Conservation (phyloP, 225 moss, liverwort and hornwort species). For the Bryum argenteum region DNA sequence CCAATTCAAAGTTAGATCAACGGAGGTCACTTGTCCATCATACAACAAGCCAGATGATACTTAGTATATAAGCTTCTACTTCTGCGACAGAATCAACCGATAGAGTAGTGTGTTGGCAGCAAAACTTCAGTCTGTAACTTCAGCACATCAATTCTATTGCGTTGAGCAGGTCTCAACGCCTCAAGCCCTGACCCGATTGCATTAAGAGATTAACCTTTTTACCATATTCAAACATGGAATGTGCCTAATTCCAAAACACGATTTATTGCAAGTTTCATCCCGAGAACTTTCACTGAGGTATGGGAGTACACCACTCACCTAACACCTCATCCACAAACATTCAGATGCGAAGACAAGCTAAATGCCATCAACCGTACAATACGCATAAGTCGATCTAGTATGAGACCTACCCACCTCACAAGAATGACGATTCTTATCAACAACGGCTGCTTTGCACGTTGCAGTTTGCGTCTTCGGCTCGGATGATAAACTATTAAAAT, state of each 20-base stretch:
- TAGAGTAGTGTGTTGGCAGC: not conserved
- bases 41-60: not conserved
- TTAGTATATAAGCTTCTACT: not conserved
- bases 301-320: conserved; percentile 2
- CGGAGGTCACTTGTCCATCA: conserved; percentile 15
- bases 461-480: conserved; percentile 43
- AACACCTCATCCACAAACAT: conserved; percentile 17
- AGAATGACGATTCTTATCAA: conserved; percentile 72
- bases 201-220: not conserved
- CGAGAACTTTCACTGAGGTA: not conserved
- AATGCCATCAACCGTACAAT: not conserved
- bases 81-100: conserved; percentile 15
- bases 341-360: not conserved
- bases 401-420: conserved; percentile 69
- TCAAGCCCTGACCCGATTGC: conserved; percentile 11
- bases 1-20: conserved; percentile 25
- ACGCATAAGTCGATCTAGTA: conserved; percentile 1
- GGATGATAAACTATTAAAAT: conserved; percentile 52
- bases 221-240: conserved; percentile 1
- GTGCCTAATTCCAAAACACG: not conserved
- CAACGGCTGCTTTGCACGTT: conserved; percentile 79
- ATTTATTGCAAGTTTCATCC: not conserved
- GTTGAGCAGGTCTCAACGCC: conserved; percentile 18
- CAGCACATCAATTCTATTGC: not conserved
- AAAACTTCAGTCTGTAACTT: not conserved